A percentile compares a stretch with the other conserved stretches of the same genome.
Conservation (phyloP, 331 rosid species). For the Stylosanthes scabra region DNA sequence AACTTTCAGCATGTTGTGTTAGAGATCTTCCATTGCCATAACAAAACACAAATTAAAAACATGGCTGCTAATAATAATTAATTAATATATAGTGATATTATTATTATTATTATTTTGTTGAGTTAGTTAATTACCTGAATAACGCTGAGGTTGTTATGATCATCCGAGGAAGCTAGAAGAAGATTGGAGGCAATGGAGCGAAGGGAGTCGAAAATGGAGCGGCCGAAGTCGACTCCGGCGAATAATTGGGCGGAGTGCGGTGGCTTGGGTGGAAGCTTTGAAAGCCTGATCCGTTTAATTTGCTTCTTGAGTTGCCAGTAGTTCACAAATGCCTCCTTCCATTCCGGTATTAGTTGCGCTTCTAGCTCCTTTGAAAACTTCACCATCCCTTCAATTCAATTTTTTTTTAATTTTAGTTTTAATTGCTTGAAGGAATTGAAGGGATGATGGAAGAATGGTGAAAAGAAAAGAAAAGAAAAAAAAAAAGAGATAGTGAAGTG, state of each 20-base stretch:
- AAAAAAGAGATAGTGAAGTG: slow-evolving; percentile 39
- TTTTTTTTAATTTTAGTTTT: too few relatives aligned
- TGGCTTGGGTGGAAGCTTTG: slow-evolving; percentile 46
- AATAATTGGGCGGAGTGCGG: neutral
- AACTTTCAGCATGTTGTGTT: neutral
- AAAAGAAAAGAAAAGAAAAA: slow-evolving; percentile 8
- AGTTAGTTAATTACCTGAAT: slow-evolving; percentile 56
- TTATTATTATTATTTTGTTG: too few relatives aligned
- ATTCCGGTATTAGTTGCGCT: slow-evolving; percentile 92
- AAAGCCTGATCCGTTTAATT: slow-evolving; percentile 66
- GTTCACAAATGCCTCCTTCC: slow-evolving; percentile 83
- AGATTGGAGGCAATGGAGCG: slow-evolving; percentile 9
- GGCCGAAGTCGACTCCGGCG: slow-evolving; percentile 31
- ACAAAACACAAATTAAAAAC: too few relatives aligned
- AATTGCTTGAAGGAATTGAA: neutral
- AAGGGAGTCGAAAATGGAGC: slow-evolving; percentile 59
- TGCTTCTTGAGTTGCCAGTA: slow-evolving; percentile 87
- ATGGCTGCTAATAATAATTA: too few relatives aligned
- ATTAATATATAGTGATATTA: too few relatives aligned
- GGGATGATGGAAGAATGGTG: too few relatives aligned
- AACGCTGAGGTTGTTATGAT: slow-evolving; percentile 34
- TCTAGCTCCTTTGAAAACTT: slow-evolving; percentile 97
- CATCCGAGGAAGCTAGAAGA: slow-evolving; percentile 18
- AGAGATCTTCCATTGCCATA: neutral
- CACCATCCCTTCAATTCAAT: slow-evolving; percentile 56